Conservation (phyloP, 495 filamentous ascomycete species). For the Talaromyces stipitatus region DNA sequence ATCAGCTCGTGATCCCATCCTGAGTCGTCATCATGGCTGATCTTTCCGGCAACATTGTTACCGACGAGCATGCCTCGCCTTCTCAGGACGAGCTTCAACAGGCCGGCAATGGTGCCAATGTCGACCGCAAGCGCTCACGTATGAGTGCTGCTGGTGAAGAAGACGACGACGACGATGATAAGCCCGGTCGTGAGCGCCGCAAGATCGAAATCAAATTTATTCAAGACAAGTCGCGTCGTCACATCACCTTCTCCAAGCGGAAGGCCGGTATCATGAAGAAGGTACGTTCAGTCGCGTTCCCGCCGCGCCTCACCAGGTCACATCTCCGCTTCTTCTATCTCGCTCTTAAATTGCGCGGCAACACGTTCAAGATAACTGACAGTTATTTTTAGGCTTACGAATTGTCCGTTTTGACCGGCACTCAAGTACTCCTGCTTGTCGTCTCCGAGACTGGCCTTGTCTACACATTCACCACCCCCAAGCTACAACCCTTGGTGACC, state of each 20-base stretch:
- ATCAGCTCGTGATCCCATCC: background rate
- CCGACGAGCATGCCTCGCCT: conserved; percentile 41
- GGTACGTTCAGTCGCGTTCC: conserved; percentile 53
- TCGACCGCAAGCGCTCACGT: conserved; percentile 82
- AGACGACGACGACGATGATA: conserved; percentile 97
- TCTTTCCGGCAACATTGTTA: conserved; percentile 31
- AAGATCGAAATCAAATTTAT: conserved; percentile 99
- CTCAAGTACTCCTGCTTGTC: conserved; percentile 93
- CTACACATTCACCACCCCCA: conserved; percentile 99
- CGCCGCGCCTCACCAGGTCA: conserved; percentile 1
- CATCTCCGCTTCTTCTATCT: conserved; percentile 12
- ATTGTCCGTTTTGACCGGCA: conserved; percentile 93
- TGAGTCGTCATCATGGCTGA: conserved; percentile 27
- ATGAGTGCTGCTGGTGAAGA: conserved; percentile 75
- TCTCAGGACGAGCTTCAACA: conserved; percentile 46
- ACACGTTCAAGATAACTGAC: background rate
- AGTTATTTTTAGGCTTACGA: conserved; percentile 72
- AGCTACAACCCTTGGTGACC: conserved; percentile 96
- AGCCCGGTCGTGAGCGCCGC: conserved; percentile 93
- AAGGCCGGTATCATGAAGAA: conserved; percentile 99
- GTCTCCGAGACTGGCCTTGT: conserved; percentile 98
- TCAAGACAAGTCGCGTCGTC: conserved; percentile 97
- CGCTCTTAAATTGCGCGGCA: background rate
- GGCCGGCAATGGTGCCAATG: conserved; percentile 42
- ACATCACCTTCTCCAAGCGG: conserved; percentile 99